These are phyloP conservation scores for Sphagnum contortum DNA, from an alignment of 225 moss, liverwort and hornwort genomes.

Conservation along the genomic window DNA sequence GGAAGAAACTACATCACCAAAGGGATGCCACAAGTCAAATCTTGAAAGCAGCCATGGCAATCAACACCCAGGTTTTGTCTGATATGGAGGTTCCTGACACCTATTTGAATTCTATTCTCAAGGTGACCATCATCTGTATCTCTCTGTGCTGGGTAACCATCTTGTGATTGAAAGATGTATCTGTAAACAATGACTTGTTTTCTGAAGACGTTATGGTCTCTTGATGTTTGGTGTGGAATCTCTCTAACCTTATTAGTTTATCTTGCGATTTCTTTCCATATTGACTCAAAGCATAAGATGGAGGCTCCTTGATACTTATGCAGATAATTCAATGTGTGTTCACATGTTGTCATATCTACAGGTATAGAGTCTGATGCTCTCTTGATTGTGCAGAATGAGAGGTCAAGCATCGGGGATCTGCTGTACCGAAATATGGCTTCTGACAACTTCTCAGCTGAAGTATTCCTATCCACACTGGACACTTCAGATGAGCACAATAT, in stretches of 20 bases:
- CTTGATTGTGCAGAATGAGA: conserved; percentile 56
- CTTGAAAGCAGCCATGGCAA: conserved; percentile 96
- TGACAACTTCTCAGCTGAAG: conserved; percentile 74
- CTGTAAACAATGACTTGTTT: too few relatives aligned
- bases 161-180: too few relatives aligned
- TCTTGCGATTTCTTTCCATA: not conserved
- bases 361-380: not conserved
- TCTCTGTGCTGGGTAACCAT: too few relatives aligned
- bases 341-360: not conserved
- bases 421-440: conserved; percentile 64
- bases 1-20: conserved; percentile 64
- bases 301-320: not conserved
- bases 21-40: conserved; percentile 82
- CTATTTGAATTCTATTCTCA: conserved; percentile 80
- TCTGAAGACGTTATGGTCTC: too few relatives aligned
- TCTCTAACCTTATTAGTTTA: too few relatives aligned
- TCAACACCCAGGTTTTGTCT: conserved; percentile 72
- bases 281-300: too few relatives aligned
- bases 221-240: too few relatives aligned
- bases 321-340: too few relatives aligned
- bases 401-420: conserved; percentile 67
- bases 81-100: conserved; percentile 88
- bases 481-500: conserved; percentile 67
- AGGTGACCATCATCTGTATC: conserved; percentile 28
- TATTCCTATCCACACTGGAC: conserved; percentile 61